Conservation (phyloP, 345 rosid species). For the Bretschneidera sinensis region DNA sequence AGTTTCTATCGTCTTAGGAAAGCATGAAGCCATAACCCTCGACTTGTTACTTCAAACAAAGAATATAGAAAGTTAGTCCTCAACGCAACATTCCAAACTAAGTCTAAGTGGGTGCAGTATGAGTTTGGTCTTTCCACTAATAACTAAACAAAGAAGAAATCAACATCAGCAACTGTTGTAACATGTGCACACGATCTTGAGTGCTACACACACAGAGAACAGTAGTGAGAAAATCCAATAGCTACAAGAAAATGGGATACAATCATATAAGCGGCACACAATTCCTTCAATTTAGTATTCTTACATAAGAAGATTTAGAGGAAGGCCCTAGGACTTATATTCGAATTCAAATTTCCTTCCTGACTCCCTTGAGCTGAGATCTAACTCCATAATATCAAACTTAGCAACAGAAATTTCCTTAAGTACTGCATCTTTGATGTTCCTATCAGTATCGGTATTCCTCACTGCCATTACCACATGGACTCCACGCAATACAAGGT, state of each 20-base stretch:
- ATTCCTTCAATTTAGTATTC: too few species aligned
- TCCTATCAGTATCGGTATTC: conserved; percentile 30
- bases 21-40: conserved; percentile 28
- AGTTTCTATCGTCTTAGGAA: conserved; percentile 33
- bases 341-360: conserved; percentile 34
- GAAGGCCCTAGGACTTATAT: conserved; percentile 31
- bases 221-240: too few species aligned
- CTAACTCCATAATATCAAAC: conserved; percentile 40
- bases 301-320: conserved; percentile 40
- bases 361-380: conserved; percentile 44
- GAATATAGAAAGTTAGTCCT: too few species aligned
- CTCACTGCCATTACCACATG: conserved; percentile 40
- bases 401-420: conserved; percentile 38
- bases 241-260: too few species aligned
- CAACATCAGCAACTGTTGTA: too few species aligned
- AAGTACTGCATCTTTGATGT: conserved; percentile 29
- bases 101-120: too few species aligned
- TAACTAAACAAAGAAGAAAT: too few species aligned
- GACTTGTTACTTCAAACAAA: conserved; percentile 21
- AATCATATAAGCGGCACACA: too few species aligned
- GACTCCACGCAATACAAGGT: conserved; percentile 41
- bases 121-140: too few species aligned
- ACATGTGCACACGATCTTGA: too few species aligned
- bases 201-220: too few species aligned
- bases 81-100: too few species aligned